Evolutionary conservation across 768 basidiomycete genomes (phyloP).

Genomic region (Rhizopogon rudus): DNA sequence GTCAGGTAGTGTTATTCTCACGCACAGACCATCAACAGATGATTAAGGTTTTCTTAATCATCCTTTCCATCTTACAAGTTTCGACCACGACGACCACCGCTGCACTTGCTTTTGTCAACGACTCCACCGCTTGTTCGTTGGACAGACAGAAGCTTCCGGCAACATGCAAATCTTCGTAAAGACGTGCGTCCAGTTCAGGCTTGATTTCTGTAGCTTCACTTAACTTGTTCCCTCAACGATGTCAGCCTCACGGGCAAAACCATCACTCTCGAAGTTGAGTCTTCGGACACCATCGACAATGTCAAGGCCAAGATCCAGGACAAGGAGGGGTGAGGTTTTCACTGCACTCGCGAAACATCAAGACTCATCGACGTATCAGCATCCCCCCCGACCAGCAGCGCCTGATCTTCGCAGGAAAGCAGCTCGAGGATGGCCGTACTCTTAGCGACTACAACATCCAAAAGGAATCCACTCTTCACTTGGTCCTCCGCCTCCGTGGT

Average conservation of each 20-base stretch:
- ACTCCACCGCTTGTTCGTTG: conserved; percentile 90
- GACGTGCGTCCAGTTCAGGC: conserved; percentile 52
- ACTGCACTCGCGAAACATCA: neutral
- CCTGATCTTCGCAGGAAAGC: conserved; percentile 98
- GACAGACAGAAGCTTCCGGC: conserved; percentile 78
- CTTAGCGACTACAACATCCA: conserved; percentile 97
- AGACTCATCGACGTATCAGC: conserved; percentile 30
- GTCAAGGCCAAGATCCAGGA: conserved; percentile 98
- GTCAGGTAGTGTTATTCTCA: conserved; percentile 19
- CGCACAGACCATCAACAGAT: conserved; percentile 43
- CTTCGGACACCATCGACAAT: conserved; percentile 96
- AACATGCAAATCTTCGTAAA: conserved; percentile 99
- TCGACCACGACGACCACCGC: conserved; percentile 18
- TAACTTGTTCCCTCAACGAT: conserved; percentile 7
- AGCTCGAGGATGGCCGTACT: conserved; percentile 98
- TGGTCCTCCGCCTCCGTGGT: conserved; percentile 97
- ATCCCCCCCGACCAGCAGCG: conserved; percentile 96
- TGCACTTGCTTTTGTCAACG: conserved; percentile 81
- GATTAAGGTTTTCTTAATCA: conserved; percentile 23
- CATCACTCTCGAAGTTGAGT: conserved; percentile 97
- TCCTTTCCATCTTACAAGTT: conserved; percentile 14
- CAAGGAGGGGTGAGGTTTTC: conserved; percentile 76
- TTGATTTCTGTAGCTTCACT: neutral
- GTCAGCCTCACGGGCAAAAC: conserved; percentile 96
- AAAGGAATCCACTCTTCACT: conserved; percentile 98